phyloP scores from a whole-genome alignment of 495 filamentous ascomycete species.

The Podospora appendiculata region DNA sequence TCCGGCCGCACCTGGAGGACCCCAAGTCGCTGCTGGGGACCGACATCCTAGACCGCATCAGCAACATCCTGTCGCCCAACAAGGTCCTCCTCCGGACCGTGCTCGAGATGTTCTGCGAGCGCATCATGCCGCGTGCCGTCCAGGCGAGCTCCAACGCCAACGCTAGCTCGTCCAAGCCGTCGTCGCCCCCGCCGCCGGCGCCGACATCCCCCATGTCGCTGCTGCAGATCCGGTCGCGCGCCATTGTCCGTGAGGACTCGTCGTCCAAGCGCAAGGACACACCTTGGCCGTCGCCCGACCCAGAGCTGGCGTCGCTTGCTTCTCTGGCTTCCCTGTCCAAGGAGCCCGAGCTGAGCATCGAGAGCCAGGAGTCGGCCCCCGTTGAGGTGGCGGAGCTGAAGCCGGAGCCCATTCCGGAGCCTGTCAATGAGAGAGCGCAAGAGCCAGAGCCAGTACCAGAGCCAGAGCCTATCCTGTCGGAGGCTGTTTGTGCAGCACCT shows the following conservation, averaged over 20 bases:
- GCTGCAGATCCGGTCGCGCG: constrained; percentile 18
- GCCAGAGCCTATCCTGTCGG: background rate
- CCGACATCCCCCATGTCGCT: constrained; percentile 7
- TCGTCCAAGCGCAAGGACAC: constrained; percentile 8
- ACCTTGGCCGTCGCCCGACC: constrained; percentile 12
- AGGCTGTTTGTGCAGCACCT: background rate
- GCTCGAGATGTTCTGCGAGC: constrained; percentile 27
- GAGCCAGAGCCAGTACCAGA: constrained; percentile 1
- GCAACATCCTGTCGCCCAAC: constrained; percentile 25
- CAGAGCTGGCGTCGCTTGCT: constrained; percentile 3
- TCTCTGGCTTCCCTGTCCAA: background rate
- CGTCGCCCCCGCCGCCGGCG: constrained; percentile 7
- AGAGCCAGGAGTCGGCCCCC: background rate
- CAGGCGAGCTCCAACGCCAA: constrained; percentile 10
- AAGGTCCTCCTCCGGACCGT: constrained; percentile 23
- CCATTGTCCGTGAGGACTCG: constrained; percentile 10
- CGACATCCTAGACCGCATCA: constrained; percentile 22
- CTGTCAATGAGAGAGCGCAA: no score
- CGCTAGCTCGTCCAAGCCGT: constrained; percentile 10
- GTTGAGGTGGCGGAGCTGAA: background rate
- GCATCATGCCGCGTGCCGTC: constrained; percentile 7
- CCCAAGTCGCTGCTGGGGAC: constrained; percentile 18
- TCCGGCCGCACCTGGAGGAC: constrained; percentile 23
- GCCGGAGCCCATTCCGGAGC: background rate
- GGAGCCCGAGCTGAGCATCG: background rate